Evolutionary conservation across 148 eudicot species (phyloP).

Genomic region (Gaultheria prostrata): DNA sequence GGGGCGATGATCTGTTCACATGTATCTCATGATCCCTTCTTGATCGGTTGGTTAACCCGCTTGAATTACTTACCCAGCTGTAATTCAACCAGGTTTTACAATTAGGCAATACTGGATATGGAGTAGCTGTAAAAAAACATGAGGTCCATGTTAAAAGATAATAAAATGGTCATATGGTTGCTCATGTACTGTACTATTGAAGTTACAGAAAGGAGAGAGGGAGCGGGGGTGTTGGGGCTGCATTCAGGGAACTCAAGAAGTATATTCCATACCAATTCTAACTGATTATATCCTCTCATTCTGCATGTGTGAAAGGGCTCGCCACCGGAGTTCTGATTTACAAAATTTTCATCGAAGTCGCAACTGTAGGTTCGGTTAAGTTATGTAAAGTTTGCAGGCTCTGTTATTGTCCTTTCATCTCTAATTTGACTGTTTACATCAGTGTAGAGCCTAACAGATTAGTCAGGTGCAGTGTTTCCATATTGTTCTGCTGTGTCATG

Average conservation of each 20-base stretch:
- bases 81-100: not conserved
- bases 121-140: not conserved
- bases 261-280: not conserved
- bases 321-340: not conserved
- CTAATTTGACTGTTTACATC: not conserved
- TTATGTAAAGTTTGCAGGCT: not conserved
- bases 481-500: not conserved
- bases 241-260: not conserved
- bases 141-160: not conserved
- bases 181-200: not conserved
- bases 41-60: not conserved
- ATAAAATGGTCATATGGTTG: not conserved
- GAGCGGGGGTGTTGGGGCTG: not conserved
- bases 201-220: not conserved
- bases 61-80: not conserved
- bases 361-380: not conserved
- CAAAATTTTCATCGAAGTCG: not conserved
- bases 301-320: not conserved
- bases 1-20: not conserved
- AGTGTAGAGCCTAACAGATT: not conserved
- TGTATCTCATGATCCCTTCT: not conserved
- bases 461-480: slow-evolving; percentile 4
- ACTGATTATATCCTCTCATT: not conserved
- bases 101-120: not conserved
- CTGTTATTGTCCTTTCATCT: not conserved